These are phyloP conservation scores for Talaromyces funiculosus DNA, from an alignment of 2,329 filamentous ascomycete species.

Conservation along the genomic window DNA sequence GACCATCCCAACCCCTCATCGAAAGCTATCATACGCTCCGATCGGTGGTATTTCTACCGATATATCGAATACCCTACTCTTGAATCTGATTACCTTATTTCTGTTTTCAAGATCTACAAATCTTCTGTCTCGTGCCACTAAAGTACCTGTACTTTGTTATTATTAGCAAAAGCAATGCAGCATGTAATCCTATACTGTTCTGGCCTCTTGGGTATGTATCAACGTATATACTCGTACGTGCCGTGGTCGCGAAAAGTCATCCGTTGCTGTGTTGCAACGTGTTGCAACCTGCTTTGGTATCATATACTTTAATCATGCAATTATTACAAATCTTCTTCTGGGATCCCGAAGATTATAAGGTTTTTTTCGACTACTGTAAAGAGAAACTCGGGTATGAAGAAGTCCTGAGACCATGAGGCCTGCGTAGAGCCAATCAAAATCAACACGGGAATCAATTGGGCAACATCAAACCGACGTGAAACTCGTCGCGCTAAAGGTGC, in stretches of 20 bases:
- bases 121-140: background rate
- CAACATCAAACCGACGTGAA: slow-evolving; percentile 6
- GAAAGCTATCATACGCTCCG: background rate
- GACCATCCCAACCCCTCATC: background rate
- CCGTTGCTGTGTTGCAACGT: background rate
- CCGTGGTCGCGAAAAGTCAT: background rate
- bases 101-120: slow-evolving; percentile 3
- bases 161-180: background rate
- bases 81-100: background rate
- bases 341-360: background rate
- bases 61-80: slow-evolving; percentile 11
- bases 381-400: background rate
- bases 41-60: background rate
- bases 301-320: slow-evolving; percentile 6
- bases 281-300: slow-evolving; percentile 1
- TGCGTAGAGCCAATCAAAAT: background rate
- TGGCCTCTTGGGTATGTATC: background rate
- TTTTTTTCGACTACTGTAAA: background rate
- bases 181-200: background rate
- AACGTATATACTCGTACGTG: slow-evolving; percentile 5
- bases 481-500: slow-evolving; percentile 4
- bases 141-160: background rate
- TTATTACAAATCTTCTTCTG: background rate
- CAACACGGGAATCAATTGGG: background rate
- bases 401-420: background rate